Conservation (phyloP, 345 rosid genomes). For the Dovyalis caffra region DNA sequence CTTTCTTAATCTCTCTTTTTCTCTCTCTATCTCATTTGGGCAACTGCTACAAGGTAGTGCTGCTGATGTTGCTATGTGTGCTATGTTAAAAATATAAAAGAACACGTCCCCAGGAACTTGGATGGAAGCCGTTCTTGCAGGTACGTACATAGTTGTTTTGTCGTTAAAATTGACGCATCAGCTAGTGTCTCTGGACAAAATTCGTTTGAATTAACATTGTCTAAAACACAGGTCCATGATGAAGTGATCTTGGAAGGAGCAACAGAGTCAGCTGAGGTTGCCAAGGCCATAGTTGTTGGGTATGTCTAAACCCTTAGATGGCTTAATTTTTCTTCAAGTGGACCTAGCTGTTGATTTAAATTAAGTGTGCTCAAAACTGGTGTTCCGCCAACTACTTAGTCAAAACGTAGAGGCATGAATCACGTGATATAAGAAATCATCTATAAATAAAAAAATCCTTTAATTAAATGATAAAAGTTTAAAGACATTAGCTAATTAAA, state of each 20-base stretch:
- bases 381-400: conserved; percentile 88
- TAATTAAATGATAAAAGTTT: too few species aligned
- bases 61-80: conserved; percentile 98
- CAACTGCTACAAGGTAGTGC: conserved; percentile 79
- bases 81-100: conserved; percentile 79
- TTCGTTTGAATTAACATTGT: neutral
- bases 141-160: conserved; percentile 30
- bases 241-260: conserved; percentile 99
- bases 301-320: conserved; percentile 86
- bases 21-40: neutral
- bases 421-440: too few species aligned
- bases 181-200: neutral
- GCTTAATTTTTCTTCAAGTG: conserved; percentile 70
- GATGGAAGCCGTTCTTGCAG: conserved; percentile 93
- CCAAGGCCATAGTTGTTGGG: conserved; percentile 74
- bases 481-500: too few species aligned
- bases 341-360: conserved; percentile 83
- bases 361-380: conserved; percentile 92
- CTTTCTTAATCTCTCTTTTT: conserved; percentile 8
- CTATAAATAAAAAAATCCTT: too few species aligned
- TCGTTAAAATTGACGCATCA: neutral
- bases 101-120: conserved; percentile 64
- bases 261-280: conserved; percentile 72
- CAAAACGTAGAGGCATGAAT: too few species aligned
- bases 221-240: conserved; percentile 72